Percentiles rank a stretch among this genome's conserved stretches.
Conservation (phyloP, 495 filamentous ascomycete species). For the Sabuloglossum arenarium region DNA sequence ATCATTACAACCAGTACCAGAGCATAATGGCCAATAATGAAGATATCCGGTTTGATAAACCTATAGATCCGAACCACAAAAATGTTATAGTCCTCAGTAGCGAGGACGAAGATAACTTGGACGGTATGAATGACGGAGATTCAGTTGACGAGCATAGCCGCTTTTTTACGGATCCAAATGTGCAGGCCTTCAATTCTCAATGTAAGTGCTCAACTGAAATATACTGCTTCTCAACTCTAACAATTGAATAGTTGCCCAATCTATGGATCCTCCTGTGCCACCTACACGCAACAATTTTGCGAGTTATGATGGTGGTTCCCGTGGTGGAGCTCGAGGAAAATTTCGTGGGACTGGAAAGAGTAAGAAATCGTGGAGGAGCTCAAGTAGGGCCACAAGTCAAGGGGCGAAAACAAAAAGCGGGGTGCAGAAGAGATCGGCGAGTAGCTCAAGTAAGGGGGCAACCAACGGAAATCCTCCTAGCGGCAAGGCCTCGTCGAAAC, state of each 20-base stretch:
- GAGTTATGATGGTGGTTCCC: background rate
- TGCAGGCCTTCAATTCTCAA: constrained; percentile 15
- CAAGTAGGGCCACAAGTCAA: background rate
- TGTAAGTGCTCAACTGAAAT: constrained; percentile 7
- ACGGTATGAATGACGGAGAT: constrained; percentile 9
- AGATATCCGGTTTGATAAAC: background rate
- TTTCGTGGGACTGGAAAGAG: background rate
- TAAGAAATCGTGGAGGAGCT: background rate
- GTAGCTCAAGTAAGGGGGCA: constrained; percentile 2
- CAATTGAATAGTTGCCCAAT: constrained; percentile 4
- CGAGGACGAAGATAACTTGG: constrained; percentile 11
- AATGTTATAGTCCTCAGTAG: constrained; percentile 3
- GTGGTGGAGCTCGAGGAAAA: background rate
- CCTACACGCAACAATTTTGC: background rate
- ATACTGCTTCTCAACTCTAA: constrained; percentile 8
- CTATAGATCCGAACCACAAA: constrained; percentile 4
- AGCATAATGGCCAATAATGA: constrained; percentile 29
- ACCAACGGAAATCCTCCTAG: background rate
- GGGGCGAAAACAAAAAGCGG: background rate
- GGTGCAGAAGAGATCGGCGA: constrained; percentile 1
- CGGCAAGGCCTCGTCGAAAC: background rate
- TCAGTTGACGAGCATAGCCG: constrained; percentile 22
- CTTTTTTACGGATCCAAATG: constrained; percentile 24
- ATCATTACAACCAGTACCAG: constrained; percentile 32
- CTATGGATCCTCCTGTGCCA: background rate